Evolutionary conservation across 140 eudicot species (phyloP).

Genomic region (Senecio squalidus): DNA sequence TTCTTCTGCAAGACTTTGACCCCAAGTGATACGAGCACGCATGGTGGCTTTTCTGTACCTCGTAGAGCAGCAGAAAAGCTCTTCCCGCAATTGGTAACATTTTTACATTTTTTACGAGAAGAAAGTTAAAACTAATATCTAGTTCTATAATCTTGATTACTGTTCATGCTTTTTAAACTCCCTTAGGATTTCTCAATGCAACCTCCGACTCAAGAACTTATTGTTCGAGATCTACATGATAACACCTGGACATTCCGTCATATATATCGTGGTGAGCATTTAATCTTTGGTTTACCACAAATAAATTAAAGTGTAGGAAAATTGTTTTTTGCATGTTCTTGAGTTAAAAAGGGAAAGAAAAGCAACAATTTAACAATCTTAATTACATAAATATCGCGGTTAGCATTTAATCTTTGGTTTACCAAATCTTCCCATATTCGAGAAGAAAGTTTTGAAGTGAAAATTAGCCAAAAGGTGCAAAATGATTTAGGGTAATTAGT

Average conservation of each 20-base stretch:
- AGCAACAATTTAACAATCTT: neutral
- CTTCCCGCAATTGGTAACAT: constrained; percentile 78
- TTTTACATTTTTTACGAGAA: neutral
- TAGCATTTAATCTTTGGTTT: too few relatives aligned
- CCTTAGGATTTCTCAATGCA: constrained; percentile 91
- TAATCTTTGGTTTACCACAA: too few relatives aligned
- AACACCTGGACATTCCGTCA: constrained; percentile 99
- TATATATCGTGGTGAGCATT: constrained; percentile 78
- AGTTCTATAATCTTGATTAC: neutral
- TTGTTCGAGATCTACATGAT: constrained; percentile 91
- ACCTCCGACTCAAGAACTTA: constrained; percentile 97
- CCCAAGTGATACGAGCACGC: constrained; percentile 96
- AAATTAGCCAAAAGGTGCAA: neutral
- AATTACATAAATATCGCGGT: too few relatives aligned
- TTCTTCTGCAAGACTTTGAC: constrained; percentile 96
- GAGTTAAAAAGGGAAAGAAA: constrained; percentile 5
- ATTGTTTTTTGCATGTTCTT: too few relatives aligned
- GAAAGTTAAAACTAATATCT: neutral
- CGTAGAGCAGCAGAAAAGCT: constrained; percentile 98
- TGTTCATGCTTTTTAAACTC: neutral
- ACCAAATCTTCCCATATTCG: neutral
- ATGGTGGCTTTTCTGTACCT: constrained; percentile 99
- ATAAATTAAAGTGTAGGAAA: too few relatives aligned
- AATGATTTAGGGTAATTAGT: neutral
- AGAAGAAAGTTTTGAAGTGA: neutral